A percentile compares a stretch with the other conserved stretches of the same genome.
Conservation (phyloP, 2,329 filamentous ascomycete genomes). For the Sclerotinia subarctica region DNA sequence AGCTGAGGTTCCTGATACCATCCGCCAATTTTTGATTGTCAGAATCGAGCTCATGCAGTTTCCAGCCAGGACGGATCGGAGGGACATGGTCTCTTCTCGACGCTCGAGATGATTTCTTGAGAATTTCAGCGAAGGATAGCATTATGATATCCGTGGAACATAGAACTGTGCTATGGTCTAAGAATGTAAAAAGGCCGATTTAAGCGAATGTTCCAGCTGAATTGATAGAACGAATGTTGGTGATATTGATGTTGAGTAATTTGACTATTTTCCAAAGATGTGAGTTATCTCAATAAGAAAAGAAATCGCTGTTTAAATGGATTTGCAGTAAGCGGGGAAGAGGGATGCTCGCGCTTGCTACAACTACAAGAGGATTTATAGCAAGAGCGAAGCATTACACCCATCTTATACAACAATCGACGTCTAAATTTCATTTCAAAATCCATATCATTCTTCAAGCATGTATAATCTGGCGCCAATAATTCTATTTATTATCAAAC, state of each 20-base stretch:
- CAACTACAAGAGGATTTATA: background rate
- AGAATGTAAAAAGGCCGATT: too few relatives aligned
- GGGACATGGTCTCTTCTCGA: background rate
- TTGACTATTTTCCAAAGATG: background rate
- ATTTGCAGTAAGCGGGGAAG: background rate
- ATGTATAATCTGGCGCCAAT: background rate
- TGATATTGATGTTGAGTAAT: background rate
- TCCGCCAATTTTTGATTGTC: background rate
- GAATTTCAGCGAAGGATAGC: background rate
- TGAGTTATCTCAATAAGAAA: background rate
- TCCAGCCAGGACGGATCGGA: background rate
- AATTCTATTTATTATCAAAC: background rate
- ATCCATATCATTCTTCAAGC: background rate
- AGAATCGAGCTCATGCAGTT: background rate
- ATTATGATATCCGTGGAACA: background rate
- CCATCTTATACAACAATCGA: background rate
- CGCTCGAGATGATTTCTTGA: background rate
- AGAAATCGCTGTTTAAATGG: background rate
- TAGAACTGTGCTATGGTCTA: background rate
- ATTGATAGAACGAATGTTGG: background rate
- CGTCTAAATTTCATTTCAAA: background rate
- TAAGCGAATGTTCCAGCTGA: background rate
- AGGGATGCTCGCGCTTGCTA: background rate
- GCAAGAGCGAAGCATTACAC: background rate
- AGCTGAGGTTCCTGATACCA: background rate